Base-by-base conservation (phyloP, 768 basidiomycete genomes). In the Trametes villosa region DNA sequence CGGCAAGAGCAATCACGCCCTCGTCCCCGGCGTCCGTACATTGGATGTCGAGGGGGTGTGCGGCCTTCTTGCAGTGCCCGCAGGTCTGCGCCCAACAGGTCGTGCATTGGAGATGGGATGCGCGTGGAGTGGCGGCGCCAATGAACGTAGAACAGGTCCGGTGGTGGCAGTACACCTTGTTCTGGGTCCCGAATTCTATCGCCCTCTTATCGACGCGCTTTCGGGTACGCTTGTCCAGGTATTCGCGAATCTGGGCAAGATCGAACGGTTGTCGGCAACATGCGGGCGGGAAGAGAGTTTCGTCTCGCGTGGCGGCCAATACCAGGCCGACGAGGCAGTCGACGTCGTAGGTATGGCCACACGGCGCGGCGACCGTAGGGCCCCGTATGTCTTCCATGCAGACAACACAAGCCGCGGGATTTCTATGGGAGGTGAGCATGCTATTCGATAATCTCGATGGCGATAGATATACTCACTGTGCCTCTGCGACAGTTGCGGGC, bases 91-190 rank as follows among this genome's bases (percentile, higher is more conserved):
- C 69, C 4, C 52, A 24, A 65, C 86, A 88, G n/a, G 62, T 41
- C 0, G 53, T n/a, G 60, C 86, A 87, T 8, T 20, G 22, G 12
- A 81, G 53, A 11, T 70, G 51, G 22, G 44, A 42, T 53, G 47
- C 2, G 20, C 24, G 18, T 26, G 20, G 44, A 64, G 60, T 67
- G 4, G 77, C 75, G 0, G 79, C 75, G 5, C 81, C 83, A 12
- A 87, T 73, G 70, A 87, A 88, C 0, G 70, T 44, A 22, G 86
- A 85, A 64, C 86, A 87, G 0, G 76, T 75, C 4, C 77, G 72
- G 4, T 67, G 75, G n/a, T 79, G 75, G 48, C 78, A 79, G 60
- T 87, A 88, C 3, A 87, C 65, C 7, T 86, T 76, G 24, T 80
- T 65, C 0, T 77, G 74, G 1, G 75, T 78, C 8, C 73, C 70